phyloP scores from a whole-genome alignment of 257 asterid species.

The Salvia rosmarinus region DNA sequence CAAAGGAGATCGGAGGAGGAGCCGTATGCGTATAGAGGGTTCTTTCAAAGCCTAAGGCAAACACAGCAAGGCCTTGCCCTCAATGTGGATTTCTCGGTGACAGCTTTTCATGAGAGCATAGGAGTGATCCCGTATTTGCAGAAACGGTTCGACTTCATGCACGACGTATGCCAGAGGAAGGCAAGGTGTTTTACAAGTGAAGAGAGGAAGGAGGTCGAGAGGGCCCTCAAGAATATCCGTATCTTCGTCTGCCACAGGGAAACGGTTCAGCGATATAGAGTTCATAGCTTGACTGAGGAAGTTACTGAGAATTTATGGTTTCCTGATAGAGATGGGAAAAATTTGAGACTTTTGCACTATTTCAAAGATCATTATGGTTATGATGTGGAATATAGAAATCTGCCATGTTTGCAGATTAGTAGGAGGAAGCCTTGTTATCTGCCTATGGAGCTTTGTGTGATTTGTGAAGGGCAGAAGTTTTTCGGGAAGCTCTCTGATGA shows the following conservation, averaged over 20 bases:
- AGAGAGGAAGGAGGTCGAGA: constrained; percentile 80
- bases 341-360: constrained; percentile 59
- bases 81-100: constrained; percentile 87
- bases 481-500: constrained; percentile 94
- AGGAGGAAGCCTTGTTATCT: constrained; percentile 87
- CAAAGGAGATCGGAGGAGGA: constrained; percentile 85
- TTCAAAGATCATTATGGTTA: constrained; percentile 86
- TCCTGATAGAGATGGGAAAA: constrained; percentile 80
- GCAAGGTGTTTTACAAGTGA: constrained; percentile 47
- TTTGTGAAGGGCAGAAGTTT: constrained; percentile 98
- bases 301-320: constrained; percentile 65
- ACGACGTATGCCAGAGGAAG: constrained; percentile 48
- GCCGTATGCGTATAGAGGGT: constrained; percentile 83
- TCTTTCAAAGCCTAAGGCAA: constrained; percentile 91
- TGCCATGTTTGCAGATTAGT: constrained; percentile 91
- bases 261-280: constrained; percentile 78
- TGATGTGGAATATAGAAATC: constrained; percentile 63
- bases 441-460: constrained; percentile 94
- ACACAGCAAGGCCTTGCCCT: constrained; percentile 95
- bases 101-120: constrained; percentile 91
- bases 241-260: constrained; percentile 91
- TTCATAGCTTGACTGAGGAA: constrained; percentile 71
- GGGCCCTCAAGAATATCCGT: constrained; percentile 71
- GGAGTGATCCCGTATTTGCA: constrained; percentile 83
- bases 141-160: constrained; percentile 69